phyloP scores from a whole-genome alignment of 768 basidiomycete species.

The Thelephora aurantiotincta region DNA sequence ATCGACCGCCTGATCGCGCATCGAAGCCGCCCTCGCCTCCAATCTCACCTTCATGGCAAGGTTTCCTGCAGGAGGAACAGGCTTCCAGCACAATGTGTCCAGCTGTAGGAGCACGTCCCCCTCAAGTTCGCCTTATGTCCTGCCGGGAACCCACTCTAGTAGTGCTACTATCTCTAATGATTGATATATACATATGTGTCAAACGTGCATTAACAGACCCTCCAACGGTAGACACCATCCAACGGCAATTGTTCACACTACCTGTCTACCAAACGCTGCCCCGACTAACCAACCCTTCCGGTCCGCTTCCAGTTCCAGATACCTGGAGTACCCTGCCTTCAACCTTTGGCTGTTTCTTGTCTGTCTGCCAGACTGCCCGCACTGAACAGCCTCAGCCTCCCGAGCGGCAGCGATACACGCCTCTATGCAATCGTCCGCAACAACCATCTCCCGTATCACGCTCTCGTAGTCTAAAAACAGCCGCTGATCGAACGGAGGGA shows the following conservation, averaged over 20 bases:
- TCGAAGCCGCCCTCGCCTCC: no score
- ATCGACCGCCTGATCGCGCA: no score
- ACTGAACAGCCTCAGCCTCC: not conserved
- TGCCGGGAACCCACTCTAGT: not conserved
- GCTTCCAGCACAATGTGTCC: not conserved
- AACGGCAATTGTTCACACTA: constrained; percentile 7
- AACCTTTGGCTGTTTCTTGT: constrained; percentile 45
- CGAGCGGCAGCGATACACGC: not conserved
- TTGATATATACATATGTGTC: not conserved
- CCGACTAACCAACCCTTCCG: constrained; percentile 20
- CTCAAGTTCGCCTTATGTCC: not conserved
- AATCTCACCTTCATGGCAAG: no score
- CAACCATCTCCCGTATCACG: no score
- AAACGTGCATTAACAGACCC: constrained; percentile 2
- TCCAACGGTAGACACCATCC: not conserved
- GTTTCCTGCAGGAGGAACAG: no score
- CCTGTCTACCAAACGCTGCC: constrained; percentile 12
- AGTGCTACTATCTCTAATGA: not conserved
- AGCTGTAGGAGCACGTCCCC: not conserved
- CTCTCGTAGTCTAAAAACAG: no score
- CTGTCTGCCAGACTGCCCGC: constrained; percentile 15
- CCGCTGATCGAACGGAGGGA: no score
- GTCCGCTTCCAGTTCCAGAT: constrained; percentile 23
- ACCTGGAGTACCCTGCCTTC: constrained; percentile 4
- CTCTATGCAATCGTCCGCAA: no score